Conservation (phyloP, 116 monocot species). For the Cymodocea nodosa region DNA sequence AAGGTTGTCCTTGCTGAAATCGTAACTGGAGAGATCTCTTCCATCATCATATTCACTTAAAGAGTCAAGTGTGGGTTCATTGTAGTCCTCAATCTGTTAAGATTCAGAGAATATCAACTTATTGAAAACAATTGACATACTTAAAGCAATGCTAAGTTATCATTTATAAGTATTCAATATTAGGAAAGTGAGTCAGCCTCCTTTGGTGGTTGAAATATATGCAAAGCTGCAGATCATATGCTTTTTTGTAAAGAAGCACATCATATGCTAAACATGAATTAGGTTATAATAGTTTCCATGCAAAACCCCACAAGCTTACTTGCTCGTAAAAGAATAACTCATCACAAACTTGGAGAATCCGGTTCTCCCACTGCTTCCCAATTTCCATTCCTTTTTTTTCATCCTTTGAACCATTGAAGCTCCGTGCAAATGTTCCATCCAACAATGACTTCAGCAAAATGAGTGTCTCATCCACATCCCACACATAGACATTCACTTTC, state of each 20-base stretch:
- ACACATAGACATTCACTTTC: conserved; percentile 62
- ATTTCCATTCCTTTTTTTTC: conserved; percentile 52
- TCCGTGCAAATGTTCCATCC: conserved; percentile 68
- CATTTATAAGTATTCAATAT: not conserved
- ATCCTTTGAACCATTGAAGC: conserved; percentile 64
- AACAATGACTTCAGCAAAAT: conserved; percentile 82
- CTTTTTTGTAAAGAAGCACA: no score
- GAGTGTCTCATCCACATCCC: conserved; percentile 99
- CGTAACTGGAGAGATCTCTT: conserved; percentile 70
- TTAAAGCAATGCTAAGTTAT: not conserved
- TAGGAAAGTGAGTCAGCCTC: no score
- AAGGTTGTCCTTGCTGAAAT: conserved; percentile 66
- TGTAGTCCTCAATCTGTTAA: conserved; percentile 84
- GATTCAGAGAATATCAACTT: conserved; percentile 43
- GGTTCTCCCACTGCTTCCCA: conserved; percentile 75
- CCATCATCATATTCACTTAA: conserved; percentile 76
- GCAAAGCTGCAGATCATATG: not conserved
- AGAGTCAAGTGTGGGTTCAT: conserved; percentile 61
- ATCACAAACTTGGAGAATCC: conserved; percentile 85
- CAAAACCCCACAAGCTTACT: conserved; percentile 26
- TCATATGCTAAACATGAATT: not conserved
- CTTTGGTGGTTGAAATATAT: no score
- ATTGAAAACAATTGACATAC: conserved; percentile 16
- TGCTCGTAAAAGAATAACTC: conserved; percentile 77
- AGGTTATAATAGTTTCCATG: not conserved